phyloP scores from a whole-genome alignment of 805 yeast genomes.

The Candida insectorum region DNA sequence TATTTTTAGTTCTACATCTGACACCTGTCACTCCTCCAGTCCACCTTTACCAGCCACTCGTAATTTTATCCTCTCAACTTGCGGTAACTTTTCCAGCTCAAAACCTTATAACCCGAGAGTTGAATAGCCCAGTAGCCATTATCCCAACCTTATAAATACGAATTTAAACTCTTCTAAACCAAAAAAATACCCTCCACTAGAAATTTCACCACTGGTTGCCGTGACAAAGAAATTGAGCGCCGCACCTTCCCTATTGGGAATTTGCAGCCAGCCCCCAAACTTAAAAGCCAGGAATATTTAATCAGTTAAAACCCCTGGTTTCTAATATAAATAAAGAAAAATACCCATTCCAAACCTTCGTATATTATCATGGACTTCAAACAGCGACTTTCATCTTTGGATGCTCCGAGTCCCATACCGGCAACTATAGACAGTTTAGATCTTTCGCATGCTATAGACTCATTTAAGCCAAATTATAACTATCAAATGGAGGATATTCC shows the following conservation, averaged over 20 bases:
- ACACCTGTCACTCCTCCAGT: too few relatives aligned
- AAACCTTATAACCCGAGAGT: too few relatives aligned
- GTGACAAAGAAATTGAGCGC: too few relatives aligned
- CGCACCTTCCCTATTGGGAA: conserved; percentile 7
- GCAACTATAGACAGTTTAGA: conserved; percentile 21
- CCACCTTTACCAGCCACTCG: too few relatives aligned
- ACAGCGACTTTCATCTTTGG: conserved; percentile 20
- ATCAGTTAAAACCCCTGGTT: not conserved
- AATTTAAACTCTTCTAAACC: too few relatives aligned
- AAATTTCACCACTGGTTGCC: too few relatives aligned
- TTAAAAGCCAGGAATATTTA: not conserved
- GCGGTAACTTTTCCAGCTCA: too few relatives aligned
- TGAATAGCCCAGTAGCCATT: too few relatives aligned
- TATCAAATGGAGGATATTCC: conserved; percentile 26
- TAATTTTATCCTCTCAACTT: too few relatives aligned
- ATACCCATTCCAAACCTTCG: not conserved
- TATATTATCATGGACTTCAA: conserved; percentile 9
- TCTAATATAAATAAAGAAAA: not conserved
- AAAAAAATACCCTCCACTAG: too few relatives aligned
- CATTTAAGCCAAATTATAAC: conserved; percentile 23
- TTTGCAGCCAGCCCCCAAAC: conserved; percentile 7
- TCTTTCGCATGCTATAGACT: conserved; percentile 22
- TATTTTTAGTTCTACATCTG: too few relatives aligned
- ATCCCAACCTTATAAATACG: too few relatives aligned
- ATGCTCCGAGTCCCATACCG: conserved; percentile 23